These are phyloP conservation scores for Amoeboaphelidium protococcarum DNA, from an alignment of 371 early-diverging fungal species.

Conservation along the genomic window DNA sequence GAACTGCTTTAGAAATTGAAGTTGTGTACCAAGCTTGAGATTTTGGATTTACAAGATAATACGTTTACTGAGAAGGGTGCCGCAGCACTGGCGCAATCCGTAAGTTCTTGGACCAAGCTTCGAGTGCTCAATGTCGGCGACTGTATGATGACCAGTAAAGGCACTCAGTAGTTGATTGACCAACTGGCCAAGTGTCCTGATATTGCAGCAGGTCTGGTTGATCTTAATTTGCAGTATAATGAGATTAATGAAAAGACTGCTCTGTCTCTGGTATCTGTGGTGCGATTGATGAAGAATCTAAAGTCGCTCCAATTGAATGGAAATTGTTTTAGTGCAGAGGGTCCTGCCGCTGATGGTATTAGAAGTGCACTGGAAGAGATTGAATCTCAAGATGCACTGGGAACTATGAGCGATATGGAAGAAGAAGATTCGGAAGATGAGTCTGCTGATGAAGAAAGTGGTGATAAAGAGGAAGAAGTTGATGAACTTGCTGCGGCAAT, in stretches of 20 bases:
- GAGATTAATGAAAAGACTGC: slow-evolving; percentile 57
- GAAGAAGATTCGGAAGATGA: slow-evolving; percentile 30
- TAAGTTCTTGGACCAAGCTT: slow-evolving; percentile 49
- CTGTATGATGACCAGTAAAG: slow-evolving; percentile 51
- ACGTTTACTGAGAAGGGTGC: slow-evolving; percentile 60
- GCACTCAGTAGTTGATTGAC: slow-evolving; percentile 23
- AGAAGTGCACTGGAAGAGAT: slow-evolving; percentile 33
- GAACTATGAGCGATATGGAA: slow-evolving; percentile 86
- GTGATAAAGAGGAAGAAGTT: slow-evolving; percentile 2
- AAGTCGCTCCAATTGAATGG: slow-evolving; percentile 61
- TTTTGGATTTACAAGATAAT: slow-evolving; percentile 85
- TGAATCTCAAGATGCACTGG: slow-evolving; percentile 43
- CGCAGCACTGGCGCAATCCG: slow-evolving; percentile 40
- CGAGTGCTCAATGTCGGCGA: slow-evolving; percentile 61
- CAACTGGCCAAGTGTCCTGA: slow-evolving; percentile 28
- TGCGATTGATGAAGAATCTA: slow-evolving; percentile 23
- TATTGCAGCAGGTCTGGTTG: slow-evolving; percentile 25
- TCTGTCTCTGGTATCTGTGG: slow-evolving; percentile 27
- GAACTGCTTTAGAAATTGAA: slow-evolving; percentile 38
- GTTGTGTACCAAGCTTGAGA: slow-evolving; percentile 31
- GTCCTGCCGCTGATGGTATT: slow-evolving; percentile 36
- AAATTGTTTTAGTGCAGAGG: slow-evolving; percentile 57
- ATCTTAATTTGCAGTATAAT: slow-evolving; percentile 51
- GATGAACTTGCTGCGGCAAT: background rate
- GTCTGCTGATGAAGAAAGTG: slow-evolving; percentile 28